Evolutionary conservation across 2,329 filamentous ascomycete species (phyloP).

Genomic region (Magnaporthales sp.): DNA sequence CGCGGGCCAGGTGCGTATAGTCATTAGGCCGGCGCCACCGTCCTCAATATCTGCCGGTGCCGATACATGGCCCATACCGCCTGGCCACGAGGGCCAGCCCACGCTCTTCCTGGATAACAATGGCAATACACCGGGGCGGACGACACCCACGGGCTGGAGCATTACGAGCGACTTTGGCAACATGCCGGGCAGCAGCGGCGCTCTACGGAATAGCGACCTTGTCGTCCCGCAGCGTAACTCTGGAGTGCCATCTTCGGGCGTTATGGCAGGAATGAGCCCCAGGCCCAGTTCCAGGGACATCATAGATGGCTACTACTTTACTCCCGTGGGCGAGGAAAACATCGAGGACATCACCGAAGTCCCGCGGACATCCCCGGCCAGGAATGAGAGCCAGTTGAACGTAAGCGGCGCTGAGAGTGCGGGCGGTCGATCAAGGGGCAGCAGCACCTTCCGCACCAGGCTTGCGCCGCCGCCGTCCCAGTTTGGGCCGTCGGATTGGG

Average conservation of each 20-base stretch:
- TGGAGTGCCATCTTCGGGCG: slow-evolving; percentile 10
- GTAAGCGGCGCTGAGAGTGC: neutral
- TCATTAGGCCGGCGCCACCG: slow-evolving; percentile 19
- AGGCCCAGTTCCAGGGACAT: neutral
- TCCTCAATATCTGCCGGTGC: slow-evolving; percentile 3
- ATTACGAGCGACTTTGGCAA: slow-evolving; percentile 21
- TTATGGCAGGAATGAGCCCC: slow-evolving; percentile 4
- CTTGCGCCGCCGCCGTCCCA: neutral
- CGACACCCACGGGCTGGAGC: slow-evolving; percentile 15
- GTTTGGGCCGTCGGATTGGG: neutral
- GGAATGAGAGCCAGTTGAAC: neutral
- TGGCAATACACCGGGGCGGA: slow-evolving; percentile 5
- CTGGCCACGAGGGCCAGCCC: slow-evolving; percentile 13
- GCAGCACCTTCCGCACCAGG: neutral
- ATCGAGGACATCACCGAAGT: neutral
- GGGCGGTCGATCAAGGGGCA: neutral
- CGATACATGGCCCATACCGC: slow-evolving; percentile 19
- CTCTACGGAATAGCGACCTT: neutral
- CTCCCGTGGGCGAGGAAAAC: neutral
- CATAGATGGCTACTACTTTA: neutral
- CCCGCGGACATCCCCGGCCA: neutral
- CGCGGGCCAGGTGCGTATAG: slow-evolving; percentile 20
- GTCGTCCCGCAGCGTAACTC: slow-evolving; percentile 5
- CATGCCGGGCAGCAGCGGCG: slow-evolving; percentile 11
- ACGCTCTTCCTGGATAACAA: slow-evolving; percentile 10